phyloP scores from a whole-genome alignment of 495 filamentous ascomycete genomes.

The Amniculicola lignicola region DNA sequence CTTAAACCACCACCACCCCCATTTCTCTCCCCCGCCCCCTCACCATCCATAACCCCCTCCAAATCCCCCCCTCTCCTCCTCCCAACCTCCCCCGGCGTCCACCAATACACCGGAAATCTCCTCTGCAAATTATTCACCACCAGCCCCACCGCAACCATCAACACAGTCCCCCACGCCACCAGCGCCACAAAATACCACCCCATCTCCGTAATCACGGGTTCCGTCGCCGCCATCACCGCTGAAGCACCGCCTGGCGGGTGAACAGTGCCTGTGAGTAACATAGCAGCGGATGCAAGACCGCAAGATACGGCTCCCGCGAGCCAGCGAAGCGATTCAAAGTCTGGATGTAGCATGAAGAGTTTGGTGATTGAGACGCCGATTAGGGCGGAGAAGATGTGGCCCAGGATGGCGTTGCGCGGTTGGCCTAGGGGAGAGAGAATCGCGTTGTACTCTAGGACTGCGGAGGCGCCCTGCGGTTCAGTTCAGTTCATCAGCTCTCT shows the following conservation, averaged over 20 bases:
- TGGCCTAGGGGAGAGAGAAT: slow-evolving; percentile 81
- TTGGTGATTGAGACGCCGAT: slow-evolving; percentile 68
- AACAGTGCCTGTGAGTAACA: slow-evolving; percentile 74
- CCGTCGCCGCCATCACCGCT: slow-evolving; percentile 70
- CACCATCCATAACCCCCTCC: slow-evolving; percentile 31
- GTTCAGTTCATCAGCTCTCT: no score
- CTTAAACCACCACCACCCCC: slow-evolving; percentile 5
- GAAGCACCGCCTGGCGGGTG: slow-evolving; percentile 90
- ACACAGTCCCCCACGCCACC: slow-evolving; percentile 58
- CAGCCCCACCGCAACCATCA: slow-evolving; percentile 66
- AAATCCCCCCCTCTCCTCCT: slow-evolving; percentile 16
- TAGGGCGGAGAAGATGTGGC: slow-evolving; percentile 65
- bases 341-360: slow-evolving; percentile 60
- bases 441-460: slow-evolving; percentile 41
- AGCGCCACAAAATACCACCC: slow-evolving; percentile 74
- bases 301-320: slow-evolving; percentile 69
- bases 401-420: slow-evolving; percentile 71
- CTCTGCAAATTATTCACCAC: slow-evolving; percentile 75
- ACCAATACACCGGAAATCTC: slow-evolving; percentile 78
- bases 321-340: slow-evolving; percentile 58
- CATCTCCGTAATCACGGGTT: slow-evolving; percentile 52
- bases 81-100: slow-evolving; percentile 48
- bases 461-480: slow-evolving; percentile 39
- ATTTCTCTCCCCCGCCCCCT: slow-evolving; percentile 21
- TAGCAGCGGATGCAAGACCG: slow-evolving; percentile 63